Conservation (phyloP, 495 filamentous ascomycete genomes). For the Penicillium turbatum region DNA sequence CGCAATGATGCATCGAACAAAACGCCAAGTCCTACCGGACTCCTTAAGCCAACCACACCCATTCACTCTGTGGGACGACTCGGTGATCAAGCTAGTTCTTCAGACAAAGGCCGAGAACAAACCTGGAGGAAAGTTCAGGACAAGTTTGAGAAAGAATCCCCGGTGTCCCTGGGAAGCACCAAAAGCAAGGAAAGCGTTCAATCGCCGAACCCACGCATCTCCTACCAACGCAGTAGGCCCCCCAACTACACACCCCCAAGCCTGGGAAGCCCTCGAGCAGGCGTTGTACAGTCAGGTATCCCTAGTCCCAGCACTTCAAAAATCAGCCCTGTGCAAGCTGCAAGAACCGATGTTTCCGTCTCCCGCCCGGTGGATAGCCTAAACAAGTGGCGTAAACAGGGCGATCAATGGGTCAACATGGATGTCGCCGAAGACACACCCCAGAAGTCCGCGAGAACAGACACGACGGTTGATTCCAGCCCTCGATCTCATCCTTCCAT, state of each 20-base stretch:
- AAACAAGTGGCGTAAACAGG: slow-evolving; percentile 24
- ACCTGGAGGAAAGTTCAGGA: slow-evolving; percentile 32
- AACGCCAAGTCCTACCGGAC: slow-evolving; percentile 20
- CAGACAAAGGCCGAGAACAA: slow-evolving; percentile 27
- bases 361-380: slow-evolving; percentile 11
- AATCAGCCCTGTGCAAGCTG: slow-evolving; percentile 5
- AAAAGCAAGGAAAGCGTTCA: slow-evolving; percentile 20
- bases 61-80: slow-evolving; percentile 13
- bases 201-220: slow-evolving; percentile 2
- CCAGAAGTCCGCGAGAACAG: slow-evolving; percentile 18
- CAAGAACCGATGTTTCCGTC: slow-evolving; percentile 1
- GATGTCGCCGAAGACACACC: slow-evolving; percentile 16
- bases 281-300: slow-evolving; percentile 28
- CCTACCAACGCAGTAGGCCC: slow-evolving; percentile 10
- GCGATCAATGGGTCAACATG: slow-evolving; percentile 23
- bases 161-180: slow-evolving; percentile 11
- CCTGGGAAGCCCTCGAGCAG: slow-evolving; percentile 18
- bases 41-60: slow-evolving; percentile 18
- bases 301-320: slow-evolving; percentile 24
- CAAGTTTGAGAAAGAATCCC: slow-evolving; percentile 30
- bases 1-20: slow-evolving; percentile 16
- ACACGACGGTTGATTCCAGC: slow-evolving; percentile 28
- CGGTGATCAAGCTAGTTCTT: slow-evolving; percentile 14
- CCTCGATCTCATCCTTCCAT: slow-evolving; percentile 30
- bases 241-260: slow-evolving; percentile 13